phyloP scores from a whole-genome alignment of 495 filamentous ascomycete species.

The Lophium mytilinum region DNA sequence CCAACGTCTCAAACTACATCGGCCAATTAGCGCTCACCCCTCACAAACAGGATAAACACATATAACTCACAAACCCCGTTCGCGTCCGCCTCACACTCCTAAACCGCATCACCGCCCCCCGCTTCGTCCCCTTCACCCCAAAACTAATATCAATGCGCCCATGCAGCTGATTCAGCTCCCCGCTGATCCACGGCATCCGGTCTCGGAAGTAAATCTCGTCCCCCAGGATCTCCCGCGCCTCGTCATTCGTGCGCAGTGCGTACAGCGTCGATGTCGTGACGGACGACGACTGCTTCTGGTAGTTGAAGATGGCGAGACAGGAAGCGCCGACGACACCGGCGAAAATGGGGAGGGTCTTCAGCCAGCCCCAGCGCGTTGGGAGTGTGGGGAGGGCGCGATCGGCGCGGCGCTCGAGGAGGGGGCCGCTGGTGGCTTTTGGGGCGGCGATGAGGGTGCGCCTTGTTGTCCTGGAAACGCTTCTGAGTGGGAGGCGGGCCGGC shows the following conservation, averaged over 20 bases:
- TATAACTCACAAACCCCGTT: slow-evolving; percentile 55
- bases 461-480: background rate
- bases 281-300: slow-evolving; percentile 80
- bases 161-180: slow-evolving; percentile 89
- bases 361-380: slow-evolving; percentile 35
- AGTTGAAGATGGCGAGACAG: slow-evolving; percentile 89
- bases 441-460: slow-evolving; percentile 28
- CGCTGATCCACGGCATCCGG: slow-evolving; percentile 87
- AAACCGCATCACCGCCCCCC: slow-evolving; percentile 70
- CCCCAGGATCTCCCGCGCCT: slow-evolving; percentile 68
- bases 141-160: slow-evolving; percentile 83
- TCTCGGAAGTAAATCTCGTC: slow-evolving; percentile 88
- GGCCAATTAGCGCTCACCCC: background rate
- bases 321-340: slow-evolving; percentile 50
- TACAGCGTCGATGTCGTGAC: slow-evolving; percentile 83
- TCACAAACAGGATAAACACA: background rate
- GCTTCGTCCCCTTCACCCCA: slow-evolving; percentile 74
- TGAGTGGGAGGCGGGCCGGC: background rate
- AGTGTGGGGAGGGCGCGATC: slow-evolving; percentile 67
- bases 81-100: slow-evolving; percentile 63
- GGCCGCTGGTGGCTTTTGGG: slow-evolving; percentile 42
- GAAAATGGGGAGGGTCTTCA: slow-evolving; percentile 51
- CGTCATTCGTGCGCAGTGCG: slow-evolving; percentile 69
- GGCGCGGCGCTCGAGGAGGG: slow-evolving; percentile 68
- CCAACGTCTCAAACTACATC: slow-evolving; percentile 80